Evolutionary conservation across 2,329 filamentous ascomycete species (phyloP), one percentile per base, ranked within the genome.

Genomic region (Aureobasidium lini): DNA sequence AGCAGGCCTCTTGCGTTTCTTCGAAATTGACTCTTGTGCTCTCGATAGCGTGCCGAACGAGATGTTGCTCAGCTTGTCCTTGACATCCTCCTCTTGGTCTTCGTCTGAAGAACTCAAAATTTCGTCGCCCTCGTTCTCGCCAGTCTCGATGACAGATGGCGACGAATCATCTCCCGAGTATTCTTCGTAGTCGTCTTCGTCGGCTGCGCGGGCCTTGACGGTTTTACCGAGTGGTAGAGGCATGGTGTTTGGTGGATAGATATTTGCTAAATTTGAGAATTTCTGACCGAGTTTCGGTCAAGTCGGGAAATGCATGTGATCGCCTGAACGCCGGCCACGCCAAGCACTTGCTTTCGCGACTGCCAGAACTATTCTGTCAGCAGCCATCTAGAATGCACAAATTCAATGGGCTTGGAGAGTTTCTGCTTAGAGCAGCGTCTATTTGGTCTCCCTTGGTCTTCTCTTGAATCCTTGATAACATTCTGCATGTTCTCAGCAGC

Each of bases 1-100:
- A 11, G 72, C 69, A 16, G 70, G 72, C 49, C 75, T 70, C 64
- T 78, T 79, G 57, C 72, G 74, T 71, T 76, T 76, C 63, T 70
- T 67, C 42, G 61, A 64, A 34, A 95, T 74, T 0, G 84, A 82
- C 40, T 86, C 86, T 76, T 95, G 90, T 1, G 91, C 92, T 77
- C 90, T 89, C 64, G 89, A 90, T 42, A 96, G 79, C n/a, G 89
- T 89, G 63, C 91, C 92, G 68, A 97, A 96, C 28, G 91, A 94
- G 64, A 96, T 84, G 62, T 77, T 79, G 67, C 77, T 79, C 60
- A 86, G 73, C 36, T 75, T 70, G 13, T 74, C 70, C 50, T 77
- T 69, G 28, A 76, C 72, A 58, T 77, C 72, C 28, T 71, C 68
- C 23, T 72, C 69, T 68, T 62, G 56, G 18, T 68, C 62, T 47